Evolutionary conservation across 2,329 filamentous ascomycete genomes (phyloP).

Genomic region (Diaporthe citrichinensis): DNA sequence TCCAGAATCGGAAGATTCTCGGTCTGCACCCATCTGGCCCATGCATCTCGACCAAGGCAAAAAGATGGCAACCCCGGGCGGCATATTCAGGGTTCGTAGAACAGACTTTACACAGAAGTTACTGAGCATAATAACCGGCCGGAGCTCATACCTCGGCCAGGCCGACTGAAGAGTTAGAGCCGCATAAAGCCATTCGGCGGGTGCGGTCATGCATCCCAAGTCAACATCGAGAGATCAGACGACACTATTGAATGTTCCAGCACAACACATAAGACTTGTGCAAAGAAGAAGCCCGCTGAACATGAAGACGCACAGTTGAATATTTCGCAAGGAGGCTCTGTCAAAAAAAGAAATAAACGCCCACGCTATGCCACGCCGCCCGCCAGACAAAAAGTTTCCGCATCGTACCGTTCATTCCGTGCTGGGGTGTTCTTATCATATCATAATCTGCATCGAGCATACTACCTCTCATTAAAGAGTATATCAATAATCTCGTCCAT

Average conservation of each 20-base stretch:
- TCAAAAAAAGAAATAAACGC: constrained; percentile 43
- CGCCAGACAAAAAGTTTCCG: not conserved
- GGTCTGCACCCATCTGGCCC: not conserved
- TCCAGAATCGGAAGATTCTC: not conserved
- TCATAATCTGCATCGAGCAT: constrained; percentile 9
- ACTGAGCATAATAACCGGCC: not conserved
- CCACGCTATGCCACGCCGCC: constrained; percentile 46
- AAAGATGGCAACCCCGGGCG: not conserved
- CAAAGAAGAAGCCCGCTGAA: not conserved
- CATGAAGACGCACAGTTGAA: not conserved
- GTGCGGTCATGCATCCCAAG: not conserved
- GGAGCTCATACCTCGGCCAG: not conserved
- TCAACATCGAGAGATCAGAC: not conserved
- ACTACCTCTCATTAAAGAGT: constrained; percentile 66
- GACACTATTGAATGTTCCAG: not conserved
- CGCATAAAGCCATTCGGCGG: not conserved
- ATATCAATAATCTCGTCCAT: constrained; percentile 79
- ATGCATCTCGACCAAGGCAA: not conserved
- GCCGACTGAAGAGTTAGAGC: not conserved
- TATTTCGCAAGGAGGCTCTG: constrained; percentile 16
- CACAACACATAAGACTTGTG: not conserved
- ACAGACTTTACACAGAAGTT: not conserved
- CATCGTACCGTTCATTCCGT: constrained; percentile 23
- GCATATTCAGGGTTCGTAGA: not conserved
- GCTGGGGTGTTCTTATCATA: not conserved